Percentiles rank a stretch among this genome's conserved stretches.
These are phyloP conservation scores for Penicillium glabrum DNA, from an alignment of 2,329 filamentous ascomycete species.

Conservation along the genomic window DNA sequence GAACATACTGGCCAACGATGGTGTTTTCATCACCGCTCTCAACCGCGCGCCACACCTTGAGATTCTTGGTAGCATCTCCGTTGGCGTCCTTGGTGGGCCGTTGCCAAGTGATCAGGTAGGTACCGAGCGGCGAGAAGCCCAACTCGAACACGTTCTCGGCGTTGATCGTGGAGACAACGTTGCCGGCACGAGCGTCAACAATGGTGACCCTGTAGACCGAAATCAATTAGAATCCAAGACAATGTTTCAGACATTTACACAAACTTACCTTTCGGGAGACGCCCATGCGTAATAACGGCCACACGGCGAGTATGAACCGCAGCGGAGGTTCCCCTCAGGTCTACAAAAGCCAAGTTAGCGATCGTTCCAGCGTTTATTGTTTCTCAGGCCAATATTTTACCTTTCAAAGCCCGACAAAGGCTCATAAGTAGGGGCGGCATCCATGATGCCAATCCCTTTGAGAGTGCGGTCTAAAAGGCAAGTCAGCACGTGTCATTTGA, in stretches of 20 bases:
- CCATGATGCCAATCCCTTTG: constrained; percentile 92
- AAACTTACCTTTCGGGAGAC: constrained; percentile 67
- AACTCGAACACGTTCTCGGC: constrained; percentile 89
- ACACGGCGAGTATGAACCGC: constrained; percentile 92
- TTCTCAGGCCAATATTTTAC: constrained; percentile 33
- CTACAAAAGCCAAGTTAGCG: constrained; percentile 28
- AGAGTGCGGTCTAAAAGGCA: constrained; percentile 73
- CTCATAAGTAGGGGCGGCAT: constrained; percentile 86
- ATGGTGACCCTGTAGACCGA: constrained; percentile 65
- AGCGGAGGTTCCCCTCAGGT: constrained; percentile 92
- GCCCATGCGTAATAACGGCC: constrained; percentile 97
- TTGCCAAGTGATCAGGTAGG: constrained; percentile 96
- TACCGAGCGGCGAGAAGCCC: constrained; percentile 88
- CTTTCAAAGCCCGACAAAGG: constrained; percentile 73
- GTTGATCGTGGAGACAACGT: constrained; percentile 71
- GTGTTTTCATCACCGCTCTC: constrained; percentile 65
- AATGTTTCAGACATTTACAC: background rate
- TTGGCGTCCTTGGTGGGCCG: constrained; percentile 87
- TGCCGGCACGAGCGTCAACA: constrained; percentile 75
- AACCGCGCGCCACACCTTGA: constrained; percentile 91
- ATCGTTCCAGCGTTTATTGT: background rate
- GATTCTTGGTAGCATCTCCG: constrained; percentile 90
- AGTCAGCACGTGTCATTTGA: constrained; percentile 16
- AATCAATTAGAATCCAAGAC: background rate
- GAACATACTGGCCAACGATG: constrained; percentile 85